Evolutionary conservation across 2,329 filamentous ascomycete genomes (phyloP), one percentile per base, ranked within the genome.

Genomic region (Fusarium buxicola): DNA sequence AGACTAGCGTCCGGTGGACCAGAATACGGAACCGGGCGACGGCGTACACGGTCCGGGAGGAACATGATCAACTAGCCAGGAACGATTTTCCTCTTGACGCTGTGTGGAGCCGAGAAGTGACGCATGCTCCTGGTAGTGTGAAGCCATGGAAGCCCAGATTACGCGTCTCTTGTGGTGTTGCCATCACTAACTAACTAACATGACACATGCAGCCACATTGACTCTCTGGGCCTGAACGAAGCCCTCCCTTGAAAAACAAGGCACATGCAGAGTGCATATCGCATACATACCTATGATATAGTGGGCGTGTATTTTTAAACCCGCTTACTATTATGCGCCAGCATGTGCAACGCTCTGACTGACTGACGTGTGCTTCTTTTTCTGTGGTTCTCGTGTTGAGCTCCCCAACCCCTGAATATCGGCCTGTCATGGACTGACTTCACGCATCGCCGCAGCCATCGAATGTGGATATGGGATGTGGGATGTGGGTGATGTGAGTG

Each of bases 381-480:
- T 28, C n/a, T n/a, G 38, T 35, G 48, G 41, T 24, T 44, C 25
- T 52, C 46, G 56, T 57, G 56, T 56, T 60, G 30, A 8, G 12
- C 35, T 40, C 24, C 7, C 25, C 30, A 40, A 51, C 56, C 60
- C 61, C 57, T 65, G 56, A 48, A 57, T 30, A 39, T 21, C 30
- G 32, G 10, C 25, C 40, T 16, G 32, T 39, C 28, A 31, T 44
- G 41, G 16, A 53, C 44, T 38, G 31, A 31, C 32, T 47, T 25
- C 41, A 36, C 39, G 21, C 27, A 47, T 58, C 46, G 51, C 41
- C n/a, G n/a, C n/a, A n/a, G n/a, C n/a, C n/a, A n/a, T n/a, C n/a
- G n/a, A n/a, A 34, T 55, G 65, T 60, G 65, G 50, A 68, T 41
- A 58, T 60, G 56, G 60, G 40, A 64, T 61, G 63, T 64, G 63